Conservation (phyloP, 2,329 filamentous ascomycete genomes). For the Paramyrothecium roridum region DNA sequence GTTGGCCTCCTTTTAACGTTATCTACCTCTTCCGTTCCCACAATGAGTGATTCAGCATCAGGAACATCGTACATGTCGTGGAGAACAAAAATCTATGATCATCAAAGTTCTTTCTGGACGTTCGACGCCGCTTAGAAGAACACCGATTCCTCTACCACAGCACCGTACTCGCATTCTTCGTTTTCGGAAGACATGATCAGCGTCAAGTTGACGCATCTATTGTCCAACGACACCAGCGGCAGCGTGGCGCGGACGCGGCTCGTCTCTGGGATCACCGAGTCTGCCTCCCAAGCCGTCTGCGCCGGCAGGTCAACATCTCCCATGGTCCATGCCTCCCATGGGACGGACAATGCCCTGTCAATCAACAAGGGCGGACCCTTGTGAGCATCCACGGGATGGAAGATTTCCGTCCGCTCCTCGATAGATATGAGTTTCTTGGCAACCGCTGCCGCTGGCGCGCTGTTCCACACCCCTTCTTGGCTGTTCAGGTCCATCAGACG, state of each 20-base stretch:
- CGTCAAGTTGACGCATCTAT: neutral
- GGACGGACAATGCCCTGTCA: slow-evolving; percentile 1
- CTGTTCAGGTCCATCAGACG: slow-evolving; percentile 14
- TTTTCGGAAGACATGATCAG: neutral
- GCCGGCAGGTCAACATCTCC: slow-evolving; percentile 6
- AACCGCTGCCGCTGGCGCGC: slow-evolving; percentile 12
- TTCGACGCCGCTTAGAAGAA: neutral
- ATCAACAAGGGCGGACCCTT: neutral
- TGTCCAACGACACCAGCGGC: neutral
- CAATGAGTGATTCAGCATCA: too few species aligned
- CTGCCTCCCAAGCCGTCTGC: slow-evolving; percentile 15
- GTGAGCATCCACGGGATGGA: neutral
- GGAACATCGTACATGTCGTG: too few species aligned
- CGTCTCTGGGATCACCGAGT: slow-evolving; percentile 13
- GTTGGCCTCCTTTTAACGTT: neutral
- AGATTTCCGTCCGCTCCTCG: slow-evolving; percentile 7
- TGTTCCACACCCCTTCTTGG: slow-evolving; percentile 24
- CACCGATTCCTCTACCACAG: neutral
- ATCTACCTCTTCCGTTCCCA: too few species aligned
- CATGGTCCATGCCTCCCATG: slow-evolving; percentile 18
- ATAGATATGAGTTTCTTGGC: slow-evolving; percentile 11
- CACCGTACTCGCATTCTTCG: neutral
- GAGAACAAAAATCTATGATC: too few species aligned
- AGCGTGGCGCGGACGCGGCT: slow-evolving; percentile 16
- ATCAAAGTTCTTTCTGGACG: neutral